Conservation (phyloP, 495 filamentous ascomycete genomes). For the Penicillium taxi region DNA sequence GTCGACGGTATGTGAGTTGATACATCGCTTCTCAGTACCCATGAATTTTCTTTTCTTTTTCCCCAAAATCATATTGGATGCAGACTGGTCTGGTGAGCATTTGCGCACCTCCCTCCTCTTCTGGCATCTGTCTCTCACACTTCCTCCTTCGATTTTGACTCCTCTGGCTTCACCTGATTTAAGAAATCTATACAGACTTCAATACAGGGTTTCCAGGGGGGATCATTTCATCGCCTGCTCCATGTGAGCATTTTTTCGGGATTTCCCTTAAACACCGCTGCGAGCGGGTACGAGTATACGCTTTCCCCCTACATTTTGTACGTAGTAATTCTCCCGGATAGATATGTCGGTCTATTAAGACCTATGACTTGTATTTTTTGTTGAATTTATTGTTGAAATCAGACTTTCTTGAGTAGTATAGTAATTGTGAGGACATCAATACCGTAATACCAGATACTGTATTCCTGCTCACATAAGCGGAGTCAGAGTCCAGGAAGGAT, state of each 20-base stretch:
- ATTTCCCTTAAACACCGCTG: constrained; percentile 8
- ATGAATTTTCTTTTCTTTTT: neutral
- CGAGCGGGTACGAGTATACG: constrained; percentile 17
- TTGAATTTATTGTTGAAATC: neutral
- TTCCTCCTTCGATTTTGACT: constrained; percentile 2
- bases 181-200: neutral
- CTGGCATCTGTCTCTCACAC: constrained; percentile 1
- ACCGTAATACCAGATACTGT: no score
- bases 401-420: no score
- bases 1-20: constrained; percentile 4
- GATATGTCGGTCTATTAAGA: constrained; percentile 10
- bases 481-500: no score
- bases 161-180: neutral
- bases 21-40: neutral
- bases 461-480: no score
- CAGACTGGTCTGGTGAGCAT: constrained; percentile 6
- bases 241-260: no score
- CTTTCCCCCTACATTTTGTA: constrained; percentile 15
- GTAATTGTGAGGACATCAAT: no score
- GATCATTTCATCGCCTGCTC: no score
- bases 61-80: constrained; percentile 4
- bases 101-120: neutral
- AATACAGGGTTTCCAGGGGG: no score
- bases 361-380: constrained; percentile 10
- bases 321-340: constrained; percentile 14